phyloP scores from a whole-genome alignment of 2,329 filamentous ascomycete species.

The Cercospora sp. region DNA sequence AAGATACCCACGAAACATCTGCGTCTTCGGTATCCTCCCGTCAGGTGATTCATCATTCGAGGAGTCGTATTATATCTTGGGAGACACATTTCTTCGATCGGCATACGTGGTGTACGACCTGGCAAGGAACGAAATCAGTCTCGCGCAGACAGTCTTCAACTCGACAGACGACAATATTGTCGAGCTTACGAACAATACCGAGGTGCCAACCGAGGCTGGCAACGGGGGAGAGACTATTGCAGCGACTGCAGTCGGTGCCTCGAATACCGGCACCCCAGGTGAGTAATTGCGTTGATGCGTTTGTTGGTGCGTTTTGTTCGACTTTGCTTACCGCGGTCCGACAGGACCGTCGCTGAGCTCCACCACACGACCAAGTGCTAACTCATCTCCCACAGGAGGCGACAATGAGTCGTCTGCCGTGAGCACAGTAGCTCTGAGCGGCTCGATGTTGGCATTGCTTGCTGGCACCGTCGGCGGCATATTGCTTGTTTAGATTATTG shows the following conservation, averaged over 20 bases:
- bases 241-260: conserved; percentile 8
- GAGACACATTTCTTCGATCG: conserved; percentile 63
- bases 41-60: conserved; percentile 49
- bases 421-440: neutral
- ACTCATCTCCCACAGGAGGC: neutral
- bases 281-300: neutral
- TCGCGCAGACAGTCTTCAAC: conserved; percentile 63
- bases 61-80: conserved; percentile 52
- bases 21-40: conserved; percentile 35
- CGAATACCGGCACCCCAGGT: conserved; percentile 11
- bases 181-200: conserved; percentile 49
- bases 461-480: neutral
- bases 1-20: conserved; percentile 27
- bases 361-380: neutral
- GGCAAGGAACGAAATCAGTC: conserved; percentile 58
- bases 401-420: conserved; percentile 2
- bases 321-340: neutral
- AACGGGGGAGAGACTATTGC: conserved; percentile 13
- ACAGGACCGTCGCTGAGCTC: neutral
- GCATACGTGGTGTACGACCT: conserved; percentile 65
- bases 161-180: conserved; percentile 51
- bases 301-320: neutral
- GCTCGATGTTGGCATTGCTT: conserved; percentile 4
- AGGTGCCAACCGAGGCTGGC: conserved; percentile 8
- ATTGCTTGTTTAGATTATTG: neutral